Conservation (phyloP, 2,329 filamentous ascomycete genomes). For the Huntiella abstrusa region DNA sequence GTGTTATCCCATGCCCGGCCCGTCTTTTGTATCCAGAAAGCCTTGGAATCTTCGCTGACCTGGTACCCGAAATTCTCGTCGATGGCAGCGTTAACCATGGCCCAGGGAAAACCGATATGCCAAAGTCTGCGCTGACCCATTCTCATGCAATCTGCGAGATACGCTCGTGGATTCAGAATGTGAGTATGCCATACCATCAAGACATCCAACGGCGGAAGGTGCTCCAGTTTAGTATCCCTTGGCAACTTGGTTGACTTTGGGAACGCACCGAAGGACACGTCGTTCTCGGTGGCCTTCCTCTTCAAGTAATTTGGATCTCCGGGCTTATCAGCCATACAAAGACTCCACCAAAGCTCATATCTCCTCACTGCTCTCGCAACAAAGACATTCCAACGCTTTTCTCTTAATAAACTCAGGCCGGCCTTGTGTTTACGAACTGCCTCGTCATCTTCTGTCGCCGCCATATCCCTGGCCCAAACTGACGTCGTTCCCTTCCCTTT, state of each 20-base stretch:
- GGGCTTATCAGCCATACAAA: slow-evolving; percentile 13
- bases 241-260: not conserved
- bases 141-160: slow-evolving; percentile 54
- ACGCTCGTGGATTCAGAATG: slow-evolving; percentile 58
- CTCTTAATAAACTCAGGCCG: slow-evolving; percentile 34
- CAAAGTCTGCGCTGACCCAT: slow-evolving; percentile 35
- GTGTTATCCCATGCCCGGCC: slow-evolving; percentile 39
- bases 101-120: slow-evolving; percentile 48
- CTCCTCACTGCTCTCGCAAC: slow-evolving; percentile 48
- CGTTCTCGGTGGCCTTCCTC: not conserved
- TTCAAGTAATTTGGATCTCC: not conserved
- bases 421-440: slow-evolving; percentile 16
- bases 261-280: not conserved
- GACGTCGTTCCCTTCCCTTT: not conserved
- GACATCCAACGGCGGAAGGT: slow-evolving; percentile 31
- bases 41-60: slow-evolving; percentile 23
- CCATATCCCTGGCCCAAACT: not conserved
- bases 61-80: slow-evolving; percentile 39
- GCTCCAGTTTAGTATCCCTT: slow-evolving; percentile 10
- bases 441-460: too few relatives aligned
- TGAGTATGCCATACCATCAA: slow-evolving; percentile 67
- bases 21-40: slow-evolving; percentile 28
- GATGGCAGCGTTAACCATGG: slow-evolving; percentile 36
- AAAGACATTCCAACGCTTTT: slow-evolving; percentile 58
- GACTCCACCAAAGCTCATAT: slow-evolving; percentile 46